Conservation (phyloP, 2,329 filamentous ascomycete genomes). For the Triangularia setosa region DNA sequence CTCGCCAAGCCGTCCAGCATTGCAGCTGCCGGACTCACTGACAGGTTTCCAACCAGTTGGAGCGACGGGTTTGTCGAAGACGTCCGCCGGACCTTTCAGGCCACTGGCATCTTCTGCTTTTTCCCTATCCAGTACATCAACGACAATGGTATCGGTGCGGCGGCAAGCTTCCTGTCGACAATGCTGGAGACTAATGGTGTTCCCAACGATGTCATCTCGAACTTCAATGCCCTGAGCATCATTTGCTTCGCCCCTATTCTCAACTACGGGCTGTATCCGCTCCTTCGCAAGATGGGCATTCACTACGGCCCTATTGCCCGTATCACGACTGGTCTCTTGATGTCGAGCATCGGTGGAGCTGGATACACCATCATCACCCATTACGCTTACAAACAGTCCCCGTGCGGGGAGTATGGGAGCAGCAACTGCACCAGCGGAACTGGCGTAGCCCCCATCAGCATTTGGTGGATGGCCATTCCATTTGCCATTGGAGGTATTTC, state of each 20-base stretch:
- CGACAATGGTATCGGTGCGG: conserved; percentile 48
- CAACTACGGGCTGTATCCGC: conserved; percentile 45
- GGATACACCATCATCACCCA: conserved; percentile 41
- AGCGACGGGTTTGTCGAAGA: conserved; percentile 67
- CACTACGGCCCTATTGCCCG: conserved; percentile 46
- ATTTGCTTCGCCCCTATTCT: conserved; percentile 45
- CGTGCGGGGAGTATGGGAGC: conserved; percentile 40
- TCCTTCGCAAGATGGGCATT: conserved; percentile 38
- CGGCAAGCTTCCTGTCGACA: conserved; percentile 45
- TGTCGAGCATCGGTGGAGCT: conserved; percentile 45
- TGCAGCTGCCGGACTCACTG: conserved; percentile 37
- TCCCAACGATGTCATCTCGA: conserved; percentile 47
- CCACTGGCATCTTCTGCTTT: conserved; percentile 58
- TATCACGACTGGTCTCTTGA: conserved; percentile 47
- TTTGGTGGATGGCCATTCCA: conserved; percentile 55
- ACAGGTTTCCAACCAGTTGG: conserved; percentile 41
- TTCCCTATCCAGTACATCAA: conserved; percentile 44
- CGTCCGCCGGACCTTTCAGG: conserved; percentile 56
- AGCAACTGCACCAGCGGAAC: conserved; percentile 33
- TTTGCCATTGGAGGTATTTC: conserved; percentile 50
- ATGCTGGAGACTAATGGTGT: conserved; percentile 47
- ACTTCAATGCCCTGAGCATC: conserved; percentile 49
- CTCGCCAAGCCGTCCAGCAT: conserved; percentile 54
- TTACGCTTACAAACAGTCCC: conserved; percentile 40
- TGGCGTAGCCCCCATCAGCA: conserved; percentile 42